A percentile compares a stretch with the other conserved stretches of the same genome.
phyloP scores from a whole-genome alignment of 116 monocot genomes.

The Papilionanthe hybrid region DNA sequence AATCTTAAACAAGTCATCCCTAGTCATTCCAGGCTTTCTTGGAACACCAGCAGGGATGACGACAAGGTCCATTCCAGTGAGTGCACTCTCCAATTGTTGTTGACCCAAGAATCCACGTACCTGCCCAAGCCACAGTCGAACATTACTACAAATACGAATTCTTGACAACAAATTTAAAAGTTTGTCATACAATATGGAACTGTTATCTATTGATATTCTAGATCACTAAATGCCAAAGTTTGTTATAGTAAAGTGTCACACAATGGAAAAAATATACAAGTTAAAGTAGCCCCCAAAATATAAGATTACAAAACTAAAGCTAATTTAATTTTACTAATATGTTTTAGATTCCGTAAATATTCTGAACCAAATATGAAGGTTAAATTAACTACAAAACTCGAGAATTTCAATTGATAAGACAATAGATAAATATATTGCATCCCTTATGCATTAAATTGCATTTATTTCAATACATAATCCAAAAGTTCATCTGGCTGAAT shows the following conservation, averaged over 20 bases:
- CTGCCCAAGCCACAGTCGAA: conserved; percentile 5
- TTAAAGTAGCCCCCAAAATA: background rate
- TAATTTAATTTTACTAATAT: background rate
- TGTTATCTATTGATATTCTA: background rate
- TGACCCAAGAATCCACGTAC: conserved; percentile 45
- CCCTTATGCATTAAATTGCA: background rate
- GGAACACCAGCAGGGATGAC: conserved; percentile 75
- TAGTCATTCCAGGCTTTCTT: conserved; percentile 80
- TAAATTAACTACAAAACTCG: background rate
- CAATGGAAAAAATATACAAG: background rate
- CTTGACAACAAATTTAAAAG: background rate
- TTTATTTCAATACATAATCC: background rate
- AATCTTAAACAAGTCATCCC: conserved; percentile 77
- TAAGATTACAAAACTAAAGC: background rate
- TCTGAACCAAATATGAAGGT: background rate
- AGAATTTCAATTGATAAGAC: background rate
- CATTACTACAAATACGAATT: background rate
- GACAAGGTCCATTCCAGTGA: conserved; percentile 65
- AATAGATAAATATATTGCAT: background rate
- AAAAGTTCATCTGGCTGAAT: background rate
- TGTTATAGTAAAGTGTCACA: background rate
- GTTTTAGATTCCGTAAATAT: too few species aligned
- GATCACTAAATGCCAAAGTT: background rate
- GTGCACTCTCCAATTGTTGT: conserved; percentile 36
- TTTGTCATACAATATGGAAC: background rate